phyloP scores from a whole-genome alignment of 768 basidiomycete species.

The Collybia sp. region DNA sequence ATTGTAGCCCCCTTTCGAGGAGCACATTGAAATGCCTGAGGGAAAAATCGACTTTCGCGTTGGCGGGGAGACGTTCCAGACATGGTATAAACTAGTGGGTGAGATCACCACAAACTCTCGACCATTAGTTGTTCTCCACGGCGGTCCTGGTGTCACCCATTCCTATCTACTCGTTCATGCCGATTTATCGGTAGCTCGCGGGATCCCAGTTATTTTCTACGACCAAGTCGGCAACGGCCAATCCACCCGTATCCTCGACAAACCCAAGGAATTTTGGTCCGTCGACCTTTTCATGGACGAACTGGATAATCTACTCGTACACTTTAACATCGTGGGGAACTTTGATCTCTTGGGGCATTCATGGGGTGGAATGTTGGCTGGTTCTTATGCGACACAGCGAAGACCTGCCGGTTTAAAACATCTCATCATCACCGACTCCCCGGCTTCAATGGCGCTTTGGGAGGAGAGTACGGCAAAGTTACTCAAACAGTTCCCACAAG shows the following conservation, averaged over 20 bases:
- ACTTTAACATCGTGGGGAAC: conserved; percentile 36
- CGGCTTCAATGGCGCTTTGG: conserved; percentile 42
- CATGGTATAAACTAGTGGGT: conserved; percentile 49
- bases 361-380: conserved; percentile 47
- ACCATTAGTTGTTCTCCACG: conserved; percentile 49
- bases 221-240: conserved; percentile 53
- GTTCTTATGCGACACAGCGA: conserved; percentile 22
- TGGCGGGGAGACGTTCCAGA: conserved; percentile 22
- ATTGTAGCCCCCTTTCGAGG: too few relatives aligned
- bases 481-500: conserved; percentile 31
- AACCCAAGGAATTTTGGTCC: conserved; percentile 47
- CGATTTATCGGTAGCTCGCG: background rate
- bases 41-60: conserved; percentile 4
- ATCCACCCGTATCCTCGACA: conserved; percentile 51
- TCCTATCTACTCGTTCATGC: conserved; percentile 5
- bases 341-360: conserved; percentile 52
- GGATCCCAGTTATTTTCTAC: conserved; percentile 39
- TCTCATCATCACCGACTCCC: conserved; percentile 40
- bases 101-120: conserved; percentile 28
- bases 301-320: conserved; percentile 38
- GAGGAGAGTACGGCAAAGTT: conserved; percentile 18
- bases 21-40: background rate
- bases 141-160: conserved; percentile 45
- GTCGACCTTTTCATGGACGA: conserved; percentile 46
- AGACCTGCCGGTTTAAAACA: conserved; percentile 41